phyloP scores from a whole-genome alignment of 2,329 filamentous ascomycete genomes.

The Epichloe amarillans region DNA sequence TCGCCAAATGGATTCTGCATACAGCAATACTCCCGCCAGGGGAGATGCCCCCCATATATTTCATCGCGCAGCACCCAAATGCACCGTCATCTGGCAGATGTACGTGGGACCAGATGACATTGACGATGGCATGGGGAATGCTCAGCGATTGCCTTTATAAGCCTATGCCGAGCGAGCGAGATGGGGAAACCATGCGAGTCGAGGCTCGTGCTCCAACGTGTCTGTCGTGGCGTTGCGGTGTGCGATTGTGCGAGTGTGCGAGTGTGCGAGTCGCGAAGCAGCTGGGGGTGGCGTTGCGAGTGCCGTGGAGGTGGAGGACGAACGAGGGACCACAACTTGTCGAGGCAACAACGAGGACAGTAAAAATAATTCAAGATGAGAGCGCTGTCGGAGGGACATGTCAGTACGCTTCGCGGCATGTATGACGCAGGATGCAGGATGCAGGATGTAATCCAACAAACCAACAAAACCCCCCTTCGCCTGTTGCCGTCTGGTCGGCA shows the following conservation, averaged over 20 bases:
- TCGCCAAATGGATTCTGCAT: slow-evolving; percentile 20
- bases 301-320: too few relatives aligned
- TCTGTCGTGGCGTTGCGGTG: neutral
- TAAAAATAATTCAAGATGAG: neutral
- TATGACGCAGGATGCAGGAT: neutral
- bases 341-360: neutral
- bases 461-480: neutral
- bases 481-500: neutral
- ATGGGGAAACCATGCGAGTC: neutral
- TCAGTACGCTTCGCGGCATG: neutral
- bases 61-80: slow-evolving; percentile 42
- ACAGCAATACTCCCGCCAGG: slow-evolving; percentile 67
- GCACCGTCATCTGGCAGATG: slow-evolving; percentile 33
- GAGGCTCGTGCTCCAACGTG: neutral
- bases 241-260: neutral
- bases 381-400: neutral
- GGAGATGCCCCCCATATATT: slow-evolving; percentile 61
- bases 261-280: neutral
- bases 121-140: slow-evolving; percentile 3
- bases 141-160: neutral
- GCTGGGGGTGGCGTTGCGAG: too few relatives aligned
- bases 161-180: neutral
- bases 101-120: neutral
- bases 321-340: too few relatives aligned
- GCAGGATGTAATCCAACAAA: neutral